Evolutionary conservation across 1,284 basidiomycete species (phyloP), one percentile per base, ranked within the genome.

Genomic region (Agroathelia rolfsii): DNA sequence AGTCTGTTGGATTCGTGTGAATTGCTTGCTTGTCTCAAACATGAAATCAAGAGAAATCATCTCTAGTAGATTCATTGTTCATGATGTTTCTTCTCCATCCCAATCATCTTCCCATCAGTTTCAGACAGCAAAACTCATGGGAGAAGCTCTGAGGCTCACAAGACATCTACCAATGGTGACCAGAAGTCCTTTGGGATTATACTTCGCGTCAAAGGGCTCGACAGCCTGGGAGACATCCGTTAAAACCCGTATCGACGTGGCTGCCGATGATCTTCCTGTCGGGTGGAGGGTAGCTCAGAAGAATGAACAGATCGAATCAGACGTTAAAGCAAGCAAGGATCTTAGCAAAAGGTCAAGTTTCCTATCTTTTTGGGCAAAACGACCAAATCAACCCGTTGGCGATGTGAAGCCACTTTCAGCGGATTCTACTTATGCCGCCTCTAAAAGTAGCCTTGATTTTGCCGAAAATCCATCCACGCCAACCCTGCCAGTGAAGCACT

Each of bases 181-280:
- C 14, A 51, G 47, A 23, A 79, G 80, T 42, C 81, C 81, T 2
- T 64, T 83, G 53, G 63, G 74, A 7, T 61, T 71, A 36, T 73
- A 79, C 44, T 48, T 79, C 24, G 60, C 70, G 6, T 71, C 76
- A 0, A 81, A 77, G 50, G 79, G 78, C 2, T 77, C 76, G 3
- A 67, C 69, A 11, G 71, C 78, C 18, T 85, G 82, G 82, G 77
- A 84, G 47, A 61, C 61, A 9, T 66, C 75, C 8, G 57, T 83
- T 1, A 81, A 73, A 50, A 59, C 67, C 3, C 59, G 56, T 28
- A 62, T 65, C 22, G 69, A 69, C 12, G 40, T 59, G 20, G 41
- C 56, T n/a, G 56, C 62, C 18, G 72, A 78, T 24, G 72, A 73
- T 40, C 53, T 63, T 15, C 78, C 76, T 12, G 55, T 61, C 6